These are phyloP conservation scores for Candida sphagnicola DNA, from an alignment of 805 yeast genomes.

Conservation along the genomic window DNA sequence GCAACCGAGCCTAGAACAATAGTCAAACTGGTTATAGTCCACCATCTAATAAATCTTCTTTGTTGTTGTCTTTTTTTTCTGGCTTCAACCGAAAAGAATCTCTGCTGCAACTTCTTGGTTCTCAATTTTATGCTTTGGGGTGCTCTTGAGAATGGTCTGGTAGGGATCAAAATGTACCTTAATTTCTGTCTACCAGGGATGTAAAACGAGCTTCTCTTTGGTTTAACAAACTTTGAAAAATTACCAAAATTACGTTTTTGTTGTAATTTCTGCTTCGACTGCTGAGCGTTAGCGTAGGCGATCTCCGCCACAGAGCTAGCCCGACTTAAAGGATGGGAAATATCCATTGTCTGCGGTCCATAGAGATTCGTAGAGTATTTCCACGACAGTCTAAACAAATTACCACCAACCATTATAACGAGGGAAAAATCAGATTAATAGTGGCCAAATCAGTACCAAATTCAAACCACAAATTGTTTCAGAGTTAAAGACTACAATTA, in stretches of 20 bases:
- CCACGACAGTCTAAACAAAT: background rate
- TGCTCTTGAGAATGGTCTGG: conserved; percentile 32
- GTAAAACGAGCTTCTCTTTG: conserved; percentile 48
- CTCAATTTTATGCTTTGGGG: conserved; percentile 32
- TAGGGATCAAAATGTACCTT: conserved; percentile 20
- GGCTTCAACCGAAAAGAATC: conserved; percentile 42
- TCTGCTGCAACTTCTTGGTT: conserved; percentile 32
- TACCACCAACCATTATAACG: background rate
- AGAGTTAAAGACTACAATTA: no score
- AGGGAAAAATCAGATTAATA: background rate
- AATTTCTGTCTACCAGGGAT: conserved; percentile 12
- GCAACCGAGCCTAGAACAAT: conserved; percentile 54
- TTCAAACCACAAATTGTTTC: background rate
- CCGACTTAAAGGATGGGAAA: conserved; percentile 39
- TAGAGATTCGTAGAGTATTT: conserved; percentile 7
- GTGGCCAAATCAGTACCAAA: background rate
- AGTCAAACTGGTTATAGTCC: conserved; percentile 52
- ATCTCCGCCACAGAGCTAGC: conserved; percentile 35
- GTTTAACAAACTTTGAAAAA: conserved; percentile 55
- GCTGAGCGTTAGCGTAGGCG: conserved; percentile 17
- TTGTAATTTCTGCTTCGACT: conserved; percentile 9
- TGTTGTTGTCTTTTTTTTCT: conserved; percentile 35
- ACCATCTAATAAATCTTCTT: conserved; percentile 44
- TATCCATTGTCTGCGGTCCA: conserved; percentile 37
- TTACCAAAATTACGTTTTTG: conserved; percentile 18